A percentile compares a stretch with the other conserved stretches of the same genome.
Evolutionary conservation across 495 filamentous ascomycete genomes (phyloP).

Genomic region (Astrocystis sublimbata): DNA sequence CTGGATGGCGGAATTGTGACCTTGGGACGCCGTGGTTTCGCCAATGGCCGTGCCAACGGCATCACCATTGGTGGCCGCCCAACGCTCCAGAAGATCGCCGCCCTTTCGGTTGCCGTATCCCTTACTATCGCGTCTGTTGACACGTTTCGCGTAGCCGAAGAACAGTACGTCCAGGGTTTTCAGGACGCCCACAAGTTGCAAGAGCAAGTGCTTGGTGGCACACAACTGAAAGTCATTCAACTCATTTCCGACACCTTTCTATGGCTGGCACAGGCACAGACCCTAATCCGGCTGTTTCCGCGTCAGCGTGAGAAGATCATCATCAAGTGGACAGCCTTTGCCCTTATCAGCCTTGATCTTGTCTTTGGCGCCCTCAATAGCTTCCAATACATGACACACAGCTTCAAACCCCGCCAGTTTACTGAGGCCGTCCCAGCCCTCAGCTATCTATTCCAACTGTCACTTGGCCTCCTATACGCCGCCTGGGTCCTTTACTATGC

Average conservation of each 20-base stretch:
- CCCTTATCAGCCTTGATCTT: slow-evolving; percentile 84
- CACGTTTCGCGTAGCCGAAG: slow-evolving; percentile 78
- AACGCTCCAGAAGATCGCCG: slow-evolving; percentile 94
- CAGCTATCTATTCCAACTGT: slow-evolving; percentile 89
- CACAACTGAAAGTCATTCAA: slow-evolving; percentile 82
- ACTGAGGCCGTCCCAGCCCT: slow-evolving; percentile 88
- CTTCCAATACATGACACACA: slow-evolving; percentile 62
- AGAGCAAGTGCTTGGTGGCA: slow-evolving; percentile 71
- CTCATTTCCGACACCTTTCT: slow-evolving; percentile 93
- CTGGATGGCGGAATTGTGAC: slow-evolving; percentile 81
- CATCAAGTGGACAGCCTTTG: slow-evolving; percentile 98
- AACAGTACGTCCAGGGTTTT: slow-evolving; percentile 71
- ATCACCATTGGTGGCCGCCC: slow-evolving; percentile 89
- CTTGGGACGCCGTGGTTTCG: slow-evolving; percentile 81
- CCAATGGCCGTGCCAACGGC: slow-evolving; percentile 71
- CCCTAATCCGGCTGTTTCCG: slow-evolving; percentile 90
- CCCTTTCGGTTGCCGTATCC: slow-evolving; percentile 85
- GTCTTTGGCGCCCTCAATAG: slow-evolving; percentile 87
- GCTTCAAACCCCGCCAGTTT: slow-evolving; percentile 68
- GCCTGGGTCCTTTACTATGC: slow-evolving; percentile 97
- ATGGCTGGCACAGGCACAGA: slow-evolving; percentile 97
- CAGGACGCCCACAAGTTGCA: slow-evolving; percentile 72
- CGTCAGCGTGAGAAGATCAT: slow-evolving; percentile 96
- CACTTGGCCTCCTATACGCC: slow-evolving; percentile 85
- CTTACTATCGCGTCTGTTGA: slow-evolving; percentile 90